Base-by-base conservation (phyloP, 768 basidiomycete genomes). In the Lactarius hengduanensis region DNA sequence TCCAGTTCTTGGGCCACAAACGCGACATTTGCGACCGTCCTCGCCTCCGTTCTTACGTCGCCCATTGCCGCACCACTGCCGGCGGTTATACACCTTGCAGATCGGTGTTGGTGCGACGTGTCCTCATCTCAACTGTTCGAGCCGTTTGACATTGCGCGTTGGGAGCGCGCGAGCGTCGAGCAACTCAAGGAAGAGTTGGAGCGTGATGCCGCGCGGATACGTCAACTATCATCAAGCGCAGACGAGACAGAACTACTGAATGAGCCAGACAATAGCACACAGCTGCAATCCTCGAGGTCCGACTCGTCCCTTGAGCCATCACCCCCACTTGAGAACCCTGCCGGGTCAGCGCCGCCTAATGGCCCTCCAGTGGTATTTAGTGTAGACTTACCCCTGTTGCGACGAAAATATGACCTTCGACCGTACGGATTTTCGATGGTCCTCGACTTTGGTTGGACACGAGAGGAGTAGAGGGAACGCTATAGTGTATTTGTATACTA, bases 81-180 rank as follows among this genome's bases (percentile, higher is more conserved):
- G 0, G 76, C 81, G 2, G 81, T 84, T 56, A 85, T 94, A 58
- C 85, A 83, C 32, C 81, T 90, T 3, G 80, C 83, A 4, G 92
- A 94, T 71, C 85, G 91, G 56, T 94, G 92, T 73, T 94, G 92
- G 92, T 94, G 92, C 70, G 92, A 94, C 72, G 78, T 92, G 66
- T 83, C 86, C 22, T 77, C 79, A 20, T 80, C 80, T 20, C 81
- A 82, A 16, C 78, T 92, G 66, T 94, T 94, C 71, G 86, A 89
- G 68, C 88, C 91, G 8, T 92, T 87, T 76, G 88, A 93, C 69
- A 79, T 87, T 57, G 84, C 89, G 38, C 81, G 80, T 57, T 94
- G 92, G 92, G 92, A 94, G 73, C 75, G 77, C 68, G 75, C 82
- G 64, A 91, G 89, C 71, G 80, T 93, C 16, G 77, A 83, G 64